Conservation (phyloP, 2,329 filamentous ascomycete genomes). For the Xylariaceae sp. region DNA sequence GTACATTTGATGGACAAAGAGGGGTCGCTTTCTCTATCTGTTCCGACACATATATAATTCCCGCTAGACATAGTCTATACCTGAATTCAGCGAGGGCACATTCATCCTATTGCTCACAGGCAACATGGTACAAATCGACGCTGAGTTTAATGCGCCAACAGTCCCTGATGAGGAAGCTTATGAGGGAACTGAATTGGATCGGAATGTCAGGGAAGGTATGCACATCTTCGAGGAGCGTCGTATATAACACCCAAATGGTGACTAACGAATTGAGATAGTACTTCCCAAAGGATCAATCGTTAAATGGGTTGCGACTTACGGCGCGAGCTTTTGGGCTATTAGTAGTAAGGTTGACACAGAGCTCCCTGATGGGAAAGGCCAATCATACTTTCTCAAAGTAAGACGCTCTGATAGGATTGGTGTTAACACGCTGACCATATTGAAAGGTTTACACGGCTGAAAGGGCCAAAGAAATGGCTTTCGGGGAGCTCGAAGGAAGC, state of each 20-base stretch:
- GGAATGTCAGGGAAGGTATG: slow-evolving; percentile 1
- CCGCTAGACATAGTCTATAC: too few species aligned
- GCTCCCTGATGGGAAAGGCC: neutral
- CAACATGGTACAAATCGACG: neutral
- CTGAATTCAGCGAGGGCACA: neutral
- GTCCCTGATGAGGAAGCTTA: slow-evolving; percentile 1
- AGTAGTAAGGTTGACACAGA: neutral
- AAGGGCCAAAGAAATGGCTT: slow-evolving; percentile 20
- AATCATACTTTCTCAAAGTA: slow-evolving; percentile 4
- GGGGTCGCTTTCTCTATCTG: too few species aligned
- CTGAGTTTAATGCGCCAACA: slow-evolving; percentile 2
- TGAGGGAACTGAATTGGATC: slow-evolving; percentile 2
- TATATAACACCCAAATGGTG: neutral
- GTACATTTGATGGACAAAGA: too few species aligned
- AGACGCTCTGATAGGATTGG: neutral
- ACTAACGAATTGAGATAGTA: neutral
- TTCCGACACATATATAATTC: too few species aligned
- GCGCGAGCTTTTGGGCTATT: neutral
- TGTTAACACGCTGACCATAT: neutral
- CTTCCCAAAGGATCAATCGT: neutral
- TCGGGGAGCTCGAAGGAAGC: slow-evolving; percentile 1
- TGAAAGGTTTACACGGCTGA: slow-evolving; percentile 2
- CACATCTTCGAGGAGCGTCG: neutral
- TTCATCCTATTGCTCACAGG: neutral
- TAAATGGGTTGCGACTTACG: slow-evolving; percentile 1